Conservation (phyloP, 768 basidiomycete species). For the Candolleomyces aberdarensis region DNA sequence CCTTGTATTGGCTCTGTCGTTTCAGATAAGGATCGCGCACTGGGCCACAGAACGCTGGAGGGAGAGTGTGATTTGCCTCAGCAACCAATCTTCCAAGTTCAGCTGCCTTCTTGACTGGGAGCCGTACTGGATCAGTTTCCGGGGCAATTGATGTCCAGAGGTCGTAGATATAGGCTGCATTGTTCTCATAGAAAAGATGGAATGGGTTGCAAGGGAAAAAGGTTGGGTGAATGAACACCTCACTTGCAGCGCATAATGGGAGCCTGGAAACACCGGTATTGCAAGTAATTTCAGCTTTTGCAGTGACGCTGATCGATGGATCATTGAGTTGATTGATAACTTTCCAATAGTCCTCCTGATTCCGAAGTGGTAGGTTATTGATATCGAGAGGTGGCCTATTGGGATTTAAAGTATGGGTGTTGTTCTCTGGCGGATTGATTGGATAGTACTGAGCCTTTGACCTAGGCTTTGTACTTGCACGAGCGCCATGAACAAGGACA, state of each 20-base stretch:
- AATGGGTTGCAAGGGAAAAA: slow-evolving; percentile 35
- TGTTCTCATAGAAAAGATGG: slow-evolving; percentile 33
- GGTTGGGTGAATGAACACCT: slow-evolving; percentile 27
- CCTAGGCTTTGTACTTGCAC: slow-evolving; percentile 16
- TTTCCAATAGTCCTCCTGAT: slow-evolving; percentile 21
- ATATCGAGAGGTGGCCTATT: slow-evolving; percentile 14
- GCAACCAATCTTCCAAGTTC: slow-evolving; percentile 19
- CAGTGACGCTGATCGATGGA: slow-evolving; percentile 12
- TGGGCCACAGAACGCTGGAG: slow-evolving; percentile 29
- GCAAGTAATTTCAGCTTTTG: slow-evolving; percentile 16
- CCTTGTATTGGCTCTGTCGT: slow-evolving; percentile 33
- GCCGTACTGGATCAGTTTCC: slow-evolving; percentile 16
- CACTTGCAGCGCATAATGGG: slow-evolving; percentile 25
- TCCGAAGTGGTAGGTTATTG: slow-evolving; percentile 19
- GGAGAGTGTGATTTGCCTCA: slow-evolving; percentile 24
- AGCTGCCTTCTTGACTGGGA: slow-evolving; percentile 13
- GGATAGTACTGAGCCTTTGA: slow-evolving; percentile 26
- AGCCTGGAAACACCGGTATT: slow-evolving; percentile 21
- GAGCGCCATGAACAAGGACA: slow-evolving; percentile 19
- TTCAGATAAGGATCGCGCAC: slow-evolving; percentile 27
- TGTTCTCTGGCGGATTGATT: slow-evolving; percentile 16
- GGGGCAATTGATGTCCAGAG: slow-evolving; percentile 20
- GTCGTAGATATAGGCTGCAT: slow-evolving; percentile 27
- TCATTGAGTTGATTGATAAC: slow-evolving; percentile 15
- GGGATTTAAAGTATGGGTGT: slow-evolving; percentile 19